Conservation (phyloP, 805 yeast genomes). For the Ogataea corticis region DNA sequence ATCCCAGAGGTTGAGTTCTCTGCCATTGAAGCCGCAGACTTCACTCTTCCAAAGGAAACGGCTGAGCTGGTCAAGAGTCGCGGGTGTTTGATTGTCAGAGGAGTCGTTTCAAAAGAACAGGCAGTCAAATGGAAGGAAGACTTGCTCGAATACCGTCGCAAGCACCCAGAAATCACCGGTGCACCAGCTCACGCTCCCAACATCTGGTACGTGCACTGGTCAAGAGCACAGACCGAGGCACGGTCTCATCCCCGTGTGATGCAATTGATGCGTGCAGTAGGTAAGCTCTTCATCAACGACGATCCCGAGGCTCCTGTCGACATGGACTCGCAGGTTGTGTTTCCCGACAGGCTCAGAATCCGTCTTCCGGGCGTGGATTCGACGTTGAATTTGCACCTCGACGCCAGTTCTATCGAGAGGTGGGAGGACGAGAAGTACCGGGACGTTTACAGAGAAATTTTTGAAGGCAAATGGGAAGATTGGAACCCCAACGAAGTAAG, state of each 20-base stretch:
- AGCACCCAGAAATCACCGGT: constrained; percentile 34
- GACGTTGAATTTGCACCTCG: constrained; percentile 41
- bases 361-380: constrained; percentile 39
- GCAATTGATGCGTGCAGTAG: constrained; percentile 25
- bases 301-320: constrained; percentile 32
- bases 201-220: constrained; percentile 40
- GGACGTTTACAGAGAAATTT: constrained; percentile 36
- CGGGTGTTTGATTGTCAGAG: constrained; percentile 37
- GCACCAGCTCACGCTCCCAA: constrained; percentile 26
- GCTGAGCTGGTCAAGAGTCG: constrained; percentile 13
- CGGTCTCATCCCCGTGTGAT: constrained; percentile 40
- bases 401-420: constrained; percentile 43
- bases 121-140: constrained; percentile 28
- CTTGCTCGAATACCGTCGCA: constrained; percentile 22
- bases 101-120: constrained; percentile 31
- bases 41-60: constrained; percentile 6
- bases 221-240: constrained; percentile 39
- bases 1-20: constrained; percentile 30
- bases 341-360: constrained; percentile 45
- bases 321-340: constrained; percentile 35
- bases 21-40: constrained; percentile 5
- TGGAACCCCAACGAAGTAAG: constrained; percentile 42
- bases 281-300: constrained; percentile 14
- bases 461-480: constrained; percentile 43
- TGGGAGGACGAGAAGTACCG: constrained; percentile 46